phyloP scores from a whole-genome alignment of 2,329 filamentous ascomycete genomes.

The Aspergillus viridinutans region DNA sequence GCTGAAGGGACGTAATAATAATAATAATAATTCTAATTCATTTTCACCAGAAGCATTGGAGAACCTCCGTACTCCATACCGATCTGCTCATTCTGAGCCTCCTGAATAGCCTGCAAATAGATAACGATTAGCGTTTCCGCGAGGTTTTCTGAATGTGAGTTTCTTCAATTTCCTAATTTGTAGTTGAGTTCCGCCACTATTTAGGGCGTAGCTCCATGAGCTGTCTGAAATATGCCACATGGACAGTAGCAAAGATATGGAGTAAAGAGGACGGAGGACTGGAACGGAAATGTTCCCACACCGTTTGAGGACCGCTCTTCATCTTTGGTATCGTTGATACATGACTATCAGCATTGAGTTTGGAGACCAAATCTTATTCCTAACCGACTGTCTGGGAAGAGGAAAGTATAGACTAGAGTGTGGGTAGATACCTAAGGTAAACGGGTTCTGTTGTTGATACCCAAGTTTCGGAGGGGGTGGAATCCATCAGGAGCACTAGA shows the following conservation, averaged over 20 bases:
- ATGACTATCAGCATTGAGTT: background rate
- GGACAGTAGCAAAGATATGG: background rate
- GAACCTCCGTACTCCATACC: background rate
- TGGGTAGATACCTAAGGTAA: background rate
- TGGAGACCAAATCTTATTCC: background rate
- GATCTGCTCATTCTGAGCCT: background rate
- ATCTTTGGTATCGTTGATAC: background rate
- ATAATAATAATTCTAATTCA: background rate
- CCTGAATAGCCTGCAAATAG: background rate
- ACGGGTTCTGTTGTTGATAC: conserved; percentile 12
- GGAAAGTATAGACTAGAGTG: background rate
- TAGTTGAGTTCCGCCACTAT: conserved; percentile 7
- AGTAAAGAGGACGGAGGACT: background rate
- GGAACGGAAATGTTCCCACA: background rate
- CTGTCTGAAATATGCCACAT: conserved; percentile 11
- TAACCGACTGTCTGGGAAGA: background rate
- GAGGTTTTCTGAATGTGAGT: background rate
- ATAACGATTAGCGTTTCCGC: background rate
- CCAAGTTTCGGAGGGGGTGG: conserved; percentile 11
- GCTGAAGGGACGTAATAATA: background rate
- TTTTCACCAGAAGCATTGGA: background rate
- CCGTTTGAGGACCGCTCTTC: background rate
- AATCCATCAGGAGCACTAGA: conserved; percentile 1
- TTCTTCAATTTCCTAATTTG: conserved; percentile 6
- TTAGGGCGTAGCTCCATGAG: conserved; percentile 1